phyloP scores from a whole-genome alignment of 768 basidiomycete species.

The Boletus subparvulus region DNA sequence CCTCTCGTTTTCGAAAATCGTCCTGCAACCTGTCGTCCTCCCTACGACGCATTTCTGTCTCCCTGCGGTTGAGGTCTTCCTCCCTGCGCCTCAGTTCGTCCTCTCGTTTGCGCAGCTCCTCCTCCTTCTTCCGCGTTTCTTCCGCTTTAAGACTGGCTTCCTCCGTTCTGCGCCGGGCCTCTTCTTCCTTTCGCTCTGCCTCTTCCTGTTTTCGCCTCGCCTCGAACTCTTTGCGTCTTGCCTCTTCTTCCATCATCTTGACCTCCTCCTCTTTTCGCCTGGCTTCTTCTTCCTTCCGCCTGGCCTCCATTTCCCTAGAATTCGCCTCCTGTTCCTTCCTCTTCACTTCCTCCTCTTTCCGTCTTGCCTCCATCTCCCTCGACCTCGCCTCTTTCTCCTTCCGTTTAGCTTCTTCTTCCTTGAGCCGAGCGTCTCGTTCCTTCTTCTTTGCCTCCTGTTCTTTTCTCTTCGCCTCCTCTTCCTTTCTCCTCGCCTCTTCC shows the following conservation, averaged over 20 bases:
- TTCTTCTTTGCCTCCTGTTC: constrained; percentile 22
- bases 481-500: constrained; percentile 30
- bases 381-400: constrained; percentile 29
- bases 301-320: constrained; percentile 28
- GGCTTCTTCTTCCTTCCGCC: constrained; percentile 30
- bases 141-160: constrained; percentile 27
- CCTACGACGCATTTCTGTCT: constrained; percentile 32
- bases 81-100: constrained; percentile 32
- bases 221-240: constrained; percentile 30
- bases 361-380: constrained; percentile 21
- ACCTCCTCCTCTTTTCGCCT: constrained; percentile 29
- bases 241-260: constrained; percentile 26
- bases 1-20: constrained; percentile 32
- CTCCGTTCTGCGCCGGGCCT: constrained; percentile 27
- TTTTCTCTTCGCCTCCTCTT: constrained; percentile 32
- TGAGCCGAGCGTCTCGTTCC: constrained; percentile 18
- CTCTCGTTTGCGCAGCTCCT: constrained; percentile 26
- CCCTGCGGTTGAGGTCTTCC: constrained; percentile 32
- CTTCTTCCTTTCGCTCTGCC: constrained; percentile 31
- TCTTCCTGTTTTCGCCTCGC: constrained; percentile 31
- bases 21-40: constrained; percentile 29
- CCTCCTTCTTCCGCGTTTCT: constrained; percentile 27
- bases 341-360: constrained; percentile 21
- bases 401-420: constrained; percentile 27
- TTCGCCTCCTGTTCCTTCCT: constrained; percentile 30